Evolutionary conservation across 495 filamentous ascomycete species (phyloP), one percentile per base, ranked within the genome.

Genomic region (Cercophora newfieldiana): DNA sequence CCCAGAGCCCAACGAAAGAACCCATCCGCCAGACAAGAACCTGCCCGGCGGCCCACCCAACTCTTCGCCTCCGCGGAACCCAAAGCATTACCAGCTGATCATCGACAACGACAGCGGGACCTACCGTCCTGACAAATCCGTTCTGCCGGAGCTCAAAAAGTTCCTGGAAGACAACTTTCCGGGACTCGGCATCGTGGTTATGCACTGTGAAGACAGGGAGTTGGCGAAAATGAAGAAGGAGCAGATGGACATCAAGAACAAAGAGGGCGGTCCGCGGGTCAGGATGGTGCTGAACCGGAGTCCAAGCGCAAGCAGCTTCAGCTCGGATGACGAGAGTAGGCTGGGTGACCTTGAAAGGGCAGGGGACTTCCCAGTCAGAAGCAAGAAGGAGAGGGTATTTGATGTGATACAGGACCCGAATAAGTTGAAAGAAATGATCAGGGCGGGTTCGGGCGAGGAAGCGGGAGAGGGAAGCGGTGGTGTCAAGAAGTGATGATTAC

Each of bases 61-160:
- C 16, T 75, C 82, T n/a, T 65, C 81, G 2, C 79, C 82, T 0
- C 77, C 81, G 1, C 69, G 69, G 6, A 83, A 92, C 63, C 90
- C 91, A 0, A 68, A 78, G 0, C 81, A 89, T 69, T 98, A 96
- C 71, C 89, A 95, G 72, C 85, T 98, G 3, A 83, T 95, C 59
- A 97, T 98, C 69, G 94, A 98, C 79, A 98, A 98, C 66, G 94
- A 96, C 75, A 90, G 87, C 69, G 94, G 94, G 16, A 98, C 94
- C 0, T 98, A 98, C 74, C 87, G 94, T 0, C 94, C 94, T 0
- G 92, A 93, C 67, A 86, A 88, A 26, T 82, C 87, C 7, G 79
- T 89, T 5, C 84, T 98, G 8, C 90, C 90, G 0, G 71, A 88
- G 0, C 79, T 98, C 8, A 84, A 87, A 30, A 68, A 79, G 18